Conservation (phyloP, 1,284 basidiomycete genomes). For the Chiua sp. region DNA sequence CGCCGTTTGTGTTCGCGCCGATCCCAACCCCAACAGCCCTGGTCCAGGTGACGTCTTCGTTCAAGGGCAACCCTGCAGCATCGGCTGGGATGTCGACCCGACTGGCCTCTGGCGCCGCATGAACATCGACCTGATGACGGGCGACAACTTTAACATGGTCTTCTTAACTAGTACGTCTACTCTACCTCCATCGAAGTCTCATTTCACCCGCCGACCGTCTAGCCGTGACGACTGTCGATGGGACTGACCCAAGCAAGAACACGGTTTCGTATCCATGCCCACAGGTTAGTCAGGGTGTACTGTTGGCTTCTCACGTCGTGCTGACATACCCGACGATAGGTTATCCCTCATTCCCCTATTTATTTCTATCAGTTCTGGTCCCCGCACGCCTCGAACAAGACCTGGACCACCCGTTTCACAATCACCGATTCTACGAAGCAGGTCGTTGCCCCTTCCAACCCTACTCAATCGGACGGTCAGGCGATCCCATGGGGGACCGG, state of each 20-base stretch:
- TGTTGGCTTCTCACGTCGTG: neutral
- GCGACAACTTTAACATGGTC: constrained; percentile 74
- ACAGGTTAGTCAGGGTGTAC: constrained; percentile 43
- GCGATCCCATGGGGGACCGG: constrained; percentile 77
- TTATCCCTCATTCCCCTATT: constrained; percentile 70
- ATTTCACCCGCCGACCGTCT: neutral
- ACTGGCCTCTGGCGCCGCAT: constrained; percentile 67
- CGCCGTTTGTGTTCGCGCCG: constrained; percentile 48
- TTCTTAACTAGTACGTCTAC: constrained; percentile 63
- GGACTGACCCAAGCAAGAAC: constrained; percentile 50
- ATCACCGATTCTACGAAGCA: constrained; percentile 63
- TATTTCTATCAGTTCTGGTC: constrained; percentile 83
- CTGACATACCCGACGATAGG: constrained; percentile 41
- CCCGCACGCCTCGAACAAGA: constrained; percentile 44
- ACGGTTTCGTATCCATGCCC: constrained; percentile 72
- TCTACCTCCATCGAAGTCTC: neutral
- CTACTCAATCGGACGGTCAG: constrained; percentile 57
- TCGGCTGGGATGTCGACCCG: constrained; percentile 61
- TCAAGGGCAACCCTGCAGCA: constrained; percentile 56
- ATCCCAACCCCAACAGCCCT: constrained; percentile 59
- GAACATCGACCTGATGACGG: constrained; percentile 82
- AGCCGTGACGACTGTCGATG: constrained; percentile 62
- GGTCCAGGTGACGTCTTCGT: constrained; percentile 61
- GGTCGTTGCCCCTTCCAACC: constrained; percentile 55
- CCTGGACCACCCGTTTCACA: constrained; percentile 85